phyloP scores from a whole-genome alignment of 768 basidiomycete species.

The Pleurotus platypus region DNA sequence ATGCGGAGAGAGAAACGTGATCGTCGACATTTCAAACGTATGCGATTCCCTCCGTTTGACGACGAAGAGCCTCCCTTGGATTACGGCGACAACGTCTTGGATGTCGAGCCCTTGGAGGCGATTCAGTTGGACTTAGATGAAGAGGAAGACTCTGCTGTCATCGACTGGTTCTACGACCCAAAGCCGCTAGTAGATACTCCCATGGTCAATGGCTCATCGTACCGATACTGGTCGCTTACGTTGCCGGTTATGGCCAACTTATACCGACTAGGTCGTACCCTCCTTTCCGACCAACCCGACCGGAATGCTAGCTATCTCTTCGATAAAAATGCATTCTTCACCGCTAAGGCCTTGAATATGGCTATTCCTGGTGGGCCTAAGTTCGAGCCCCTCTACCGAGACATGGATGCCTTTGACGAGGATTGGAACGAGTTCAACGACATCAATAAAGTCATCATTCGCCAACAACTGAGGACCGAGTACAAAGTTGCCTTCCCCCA shows the following conservation, averaged over 20 bases:
- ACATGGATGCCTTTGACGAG: constrained; percentile 97
- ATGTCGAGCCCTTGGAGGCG: constrained; percentile 96
- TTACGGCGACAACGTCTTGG: constrained; percentile 97
- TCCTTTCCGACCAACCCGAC: constrained; percentile 92
- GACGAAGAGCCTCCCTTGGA: constrained; percentile 99
- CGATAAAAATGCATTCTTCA: constrained; percentile 97
- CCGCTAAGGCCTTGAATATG: constrained; percentile 95
- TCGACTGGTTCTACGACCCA: constrained; percentile 99
- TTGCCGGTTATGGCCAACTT: constrained; percentile 96
- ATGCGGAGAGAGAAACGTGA: constrained; percentile 99
- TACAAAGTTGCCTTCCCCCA: constrained; percentile 99
- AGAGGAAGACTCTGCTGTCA: constrained; percentile 86
- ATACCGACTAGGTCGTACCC: constrained; percentile 91
- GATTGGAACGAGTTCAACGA: constrained; percentile 99
- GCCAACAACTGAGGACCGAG: constrained; percentile 96
- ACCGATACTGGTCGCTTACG: constrained; percentile 89
- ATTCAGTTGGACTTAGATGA: constrained; percentile 95
- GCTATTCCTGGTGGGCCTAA: constrained; percentile 98
- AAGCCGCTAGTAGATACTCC: constrained; percentile 89
- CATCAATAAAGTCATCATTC: constrained; percentile 99
- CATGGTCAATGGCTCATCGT: constrained; percentile 90
- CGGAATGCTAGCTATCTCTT: constrained; percentile 90
- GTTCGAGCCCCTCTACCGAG: constrained; percentile 95
- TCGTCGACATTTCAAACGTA: constrained; percentile 98
- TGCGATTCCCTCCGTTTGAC: constrained; percentile 99